Conservation (phyloP, 345 rosid species). For the Populus pruinosa region DNA sequence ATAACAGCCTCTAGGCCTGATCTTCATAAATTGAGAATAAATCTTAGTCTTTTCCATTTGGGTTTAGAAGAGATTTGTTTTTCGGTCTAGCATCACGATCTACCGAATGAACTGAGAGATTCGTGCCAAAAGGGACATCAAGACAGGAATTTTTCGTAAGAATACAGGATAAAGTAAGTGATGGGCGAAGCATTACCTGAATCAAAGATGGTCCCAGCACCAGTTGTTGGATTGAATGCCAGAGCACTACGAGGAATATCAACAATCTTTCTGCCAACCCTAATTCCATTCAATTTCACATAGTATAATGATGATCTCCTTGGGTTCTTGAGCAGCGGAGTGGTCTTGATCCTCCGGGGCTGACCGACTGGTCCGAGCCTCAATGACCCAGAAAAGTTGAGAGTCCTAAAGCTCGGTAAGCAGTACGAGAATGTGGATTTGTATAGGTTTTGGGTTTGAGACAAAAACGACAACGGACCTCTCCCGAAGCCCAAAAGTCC, state of each 20-base stretch:
- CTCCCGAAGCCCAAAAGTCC: slow-evolving; percentile 86
- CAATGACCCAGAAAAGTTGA: slow-evolving; percentile 77
- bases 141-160: background rate
- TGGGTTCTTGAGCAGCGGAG: slow-evolving; percentile 79
- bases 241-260: slow-evolving; percentile 64
- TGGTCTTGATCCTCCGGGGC: slow-evolving; percentile 67
- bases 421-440: slow-evolving; percentile 84
- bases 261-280: slow-evolving; percentile 67
- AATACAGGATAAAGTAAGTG: background rate
- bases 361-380: slow-evolving; percentile 78
- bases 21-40: background rate
- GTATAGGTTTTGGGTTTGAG: slow-evolving; percentile 72
- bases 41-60: background rate
- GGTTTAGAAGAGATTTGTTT: background rate
- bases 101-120: background rate
- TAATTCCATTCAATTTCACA: slow-evolving; percentile 67
- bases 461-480: slow-evolving; percentile 73
- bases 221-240: slow-evolving; percentile 68
- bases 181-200: slow-evolving; percentile 47
- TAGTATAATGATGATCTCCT: slow-evolving; percentile 80
- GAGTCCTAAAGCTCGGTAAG: slow-evolving; percentile 72
- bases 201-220: slow-evolving; percentile 90
- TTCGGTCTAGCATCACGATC: background rate
- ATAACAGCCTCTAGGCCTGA: background rate
- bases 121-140: background rate